These are phyloP conservation scores for Vanderwaltozyma tropicalis DNA, from an alignment of 805 yeast species.

Conservation along the genomic window DNA sequence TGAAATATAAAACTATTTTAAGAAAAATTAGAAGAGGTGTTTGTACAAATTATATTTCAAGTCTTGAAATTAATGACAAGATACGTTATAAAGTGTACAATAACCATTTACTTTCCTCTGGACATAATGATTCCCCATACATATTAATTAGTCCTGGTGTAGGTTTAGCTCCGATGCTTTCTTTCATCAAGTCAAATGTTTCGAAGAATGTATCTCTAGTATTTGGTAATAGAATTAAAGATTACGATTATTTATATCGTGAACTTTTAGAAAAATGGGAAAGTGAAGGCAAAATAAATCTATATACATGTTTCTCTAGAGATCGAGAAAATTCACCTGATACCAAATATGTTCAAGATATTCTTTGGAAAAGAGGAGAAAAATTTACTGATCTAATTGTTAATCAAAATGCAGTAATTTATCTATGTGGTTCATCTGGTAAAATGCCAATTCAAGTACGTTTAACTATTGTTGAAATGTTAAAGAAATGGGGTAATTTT, in stretches of 20 bases:
- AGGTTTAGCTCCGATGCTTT: slow-evolving; percentile 88
- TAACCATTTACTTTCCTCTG: slow-evolving; percentile 34
- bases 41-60: slow-evolving; percentile 67
- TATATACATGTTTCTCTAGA: slow-evolving; percentile 42
- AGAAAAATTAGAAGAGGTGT: slow-evolving; percentile 69
- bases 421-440: slow-evolving; percentile 89
- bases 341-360: slow-evolving; percentile 70
- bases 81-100: slow-evolving; percentile 43
- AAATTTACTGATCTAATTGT: slow-evolving; percentile 43
- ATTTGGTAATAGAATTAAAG: slow-evolving; percentile 60
- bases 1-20: slow-evolving; percentile 75
- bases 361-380: slow-evolving; percentile 41
- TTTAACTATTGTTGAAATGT: slow-evolving; percentile 58
- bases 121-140: slow-evolving; percentile 35
- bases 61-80: slow-evolving; percentile 37
- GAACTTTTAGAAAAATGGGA: slow-evolving; percentile 39
- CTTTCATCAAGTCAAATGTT: slow-evolving; percentile 40
- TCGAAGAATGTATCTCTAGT: slow-evolving; percentile 39
- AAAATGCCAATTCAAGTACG: slow-evolving; percentile 86
- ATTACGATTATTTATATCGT: slow-evolving; percentile 60
- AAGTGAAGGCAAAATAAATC: slow-evolving; percentile 28
- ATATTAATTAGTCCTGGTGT: slow-evolving; percentile 88
- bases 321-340: slow-evolving; percentile 31
- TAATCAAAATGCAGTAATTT: slow-evolving; percentile 49
- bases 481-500: slow-evolving; percentile 37